These are phyloP conservation scores for Backusella westeae DNA, from an alignment of 192 early-diverging fungal species.

Conservation along the genomic window DNA sequence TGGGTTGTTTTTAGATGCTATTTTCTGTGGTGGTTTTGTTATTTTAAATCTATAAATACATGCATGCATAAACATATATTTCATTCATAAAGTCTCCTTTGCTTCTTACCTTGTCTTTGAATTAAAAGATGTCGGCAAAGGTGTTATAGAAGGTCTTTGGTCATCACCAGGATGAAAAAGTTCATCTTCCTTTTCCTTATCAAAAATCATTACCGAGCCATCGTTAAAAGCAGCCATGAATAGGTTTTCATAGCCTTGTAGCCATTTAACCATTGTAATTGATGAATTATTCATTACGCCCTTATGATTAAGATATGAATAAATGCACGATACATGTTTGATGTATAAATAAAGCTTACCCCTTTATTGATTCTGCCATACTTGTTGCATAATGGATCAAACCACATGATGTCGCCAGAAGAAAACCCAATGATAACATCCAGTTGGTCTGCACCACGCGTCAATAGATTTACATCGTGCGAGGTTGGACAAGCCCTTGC, in stretches of 20 bases:
- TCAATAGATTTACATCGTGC: slow-evolving; percentile 83
- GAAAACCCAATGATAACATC: slow-evolving; percentile 85
- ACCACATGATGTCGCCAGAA: slow-evolving; percentile 84
- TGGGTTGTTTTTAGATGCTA: slow-evolving; percentile 45
- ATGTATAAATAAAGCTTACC: slow-evolving; percentile 37
- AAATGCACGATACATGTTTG: neutral
- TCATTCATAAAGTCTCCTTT: no score
- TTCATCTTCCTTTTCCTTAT: slow-evolving; percentile 89
- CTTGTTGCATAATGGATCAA: slow-evolving; percentile 87
- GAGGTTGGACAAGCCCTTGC: slow-evolving; percentile 76
- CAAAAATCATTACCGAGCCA: slow-evolving; percentile 84
- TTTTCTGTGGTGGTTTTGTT: slow-evolving; percentile 53
- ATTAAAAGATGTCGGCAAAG: neutral
- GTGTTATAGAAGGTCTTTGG: neutral
- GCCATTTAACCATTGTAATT: slow-evolving; percentile 86
- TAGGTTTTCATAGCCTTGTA: slow-evolving; percentile 81
- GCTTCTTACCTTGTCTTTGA: neutral
- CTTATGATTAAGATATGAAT: slow-evolving; percentile 28
- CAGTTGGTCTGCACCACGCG: slow-evolving; percentile 70
- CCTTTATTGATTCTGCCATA: slow-evolving; percentile 86
- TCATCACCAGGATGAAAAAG: slow-evolving; percentile 33
- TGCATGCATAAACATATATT: neutral
- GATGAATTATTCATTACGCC: slow-evolving; percentile 64
- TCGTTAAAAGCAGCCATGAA: slow-evolving; percentile 89
- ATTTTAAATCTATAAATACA: slow-evolving; percentile 47